Percentiles rank a stretch among this genome's conserved stretches.
Evolutionary conservation across 495 filamentous ascomycete species (phyloP).

Genomic region (Trichoderma virens): DNA sequence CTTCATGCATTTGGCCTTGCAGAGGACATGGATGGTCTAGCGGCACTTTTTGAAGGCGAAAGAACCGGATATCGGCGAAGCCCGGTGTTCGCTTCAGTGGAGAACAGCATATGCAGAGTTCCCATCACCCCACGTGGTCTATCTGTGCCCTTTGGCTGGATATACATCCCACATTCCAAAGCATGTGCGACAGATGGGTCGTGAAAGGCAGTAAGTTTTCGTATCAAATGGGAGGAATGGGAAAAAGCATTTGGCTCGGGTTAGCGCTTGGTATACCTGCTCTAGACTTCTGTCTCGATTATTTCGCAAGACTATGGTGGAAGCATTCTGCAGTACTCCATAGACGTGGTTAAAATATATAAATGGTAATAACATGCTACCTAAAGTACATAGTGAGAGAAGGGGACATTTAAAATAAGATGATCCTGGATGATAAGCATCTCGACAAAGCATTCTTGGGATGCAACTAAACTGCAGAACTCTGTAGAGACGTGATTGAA

Average conservation of each 20-base stretch:
- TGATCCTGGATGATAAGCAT: too few relatives aligned
- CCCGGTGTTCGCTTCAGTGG: conserved; percentile 23
- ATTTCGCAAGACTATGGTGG: too few relatives aligned
- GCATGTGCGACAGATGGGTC: conserved; percentile 19
- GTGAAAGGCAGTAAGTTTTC: conserved; percentile 22
- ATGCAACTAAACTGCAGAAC: too few relatives aligned
- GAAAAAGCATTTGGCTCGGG: conserved; percentile 25
- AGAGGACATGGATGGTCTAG: conserved; percentile 22
- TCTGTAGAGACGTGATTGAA: too few relatives aligned
- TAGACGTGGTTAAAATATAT: too few relatives aligned
- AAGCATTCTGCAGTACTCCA: too few relatives aligned
- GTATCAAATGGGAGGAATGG: conserved; percentile 23
- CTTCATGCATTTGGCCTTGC: conserved; percentile 26
- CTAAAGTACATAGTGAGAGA: too few relatives aligned
- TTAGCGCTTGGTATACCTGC: conserved; percentile 28
- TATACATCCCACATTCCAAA: conserved; percentile 18
- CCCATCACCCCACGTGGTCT: conserved; percentile 26
- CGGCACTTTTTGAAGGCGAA: conserved; percentile 18
- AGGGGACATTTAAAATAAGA: too few relatives aligned
- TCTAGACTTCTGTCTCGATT: too few relatives aligned
- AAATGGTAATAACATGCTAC: too few relatives aligned
- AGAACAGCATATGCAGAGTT: conserved; percentile 27
- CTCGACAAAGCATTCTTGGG: too few relatives aligned
- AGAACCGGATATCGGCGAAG: conserved; percentile 19
- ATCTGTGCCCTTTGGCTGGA: conserved; percentile 23